Conservation (phyloP, 345 rosid species). For the Citrus unshiu region DNA sequence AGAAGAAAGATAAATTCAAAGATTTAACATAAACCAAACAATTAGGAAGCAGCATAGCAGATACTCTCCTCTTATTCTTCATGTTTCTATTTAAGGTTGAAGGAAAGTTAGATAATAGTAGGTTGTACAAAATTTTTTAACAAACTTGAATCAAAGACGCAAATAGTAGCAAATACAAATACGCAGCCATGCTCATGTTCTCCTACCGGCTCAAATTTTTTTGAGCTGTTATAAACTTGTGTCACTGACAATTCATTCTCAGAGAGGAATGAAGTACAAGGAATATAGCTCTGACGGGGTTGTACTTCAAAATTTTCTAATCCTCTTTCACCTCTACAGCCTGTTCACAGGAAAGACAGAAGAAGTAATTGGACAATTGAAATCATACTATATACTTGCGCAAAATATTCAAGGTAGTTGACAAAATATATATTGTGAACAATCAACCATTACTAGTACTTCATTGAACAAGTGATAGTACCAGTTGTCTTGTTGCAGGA, state of each 20-base stretch:
- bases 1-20: not conserved
- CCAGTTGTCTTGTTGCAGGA: not conserved
- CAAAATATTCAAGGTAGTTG: not conserved
- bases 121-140: not conserved
- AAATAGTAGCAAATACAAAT: not conserved
- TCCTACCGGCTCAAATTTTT: conserved; percentile 17
- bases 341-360: conserved; percentile 10
- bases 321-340: not conserved
- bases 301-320: not conserved
- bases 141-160: not conserved
- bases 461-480: conserved; percentile 3
- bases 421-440: not conserved
- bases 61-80: not conserved
- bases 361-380: not conserved
- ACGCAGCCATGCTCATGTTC: not conserved
- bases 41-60: not conserved
- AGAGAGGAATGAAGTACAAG: conserved; percentile 1
- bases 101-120: conserved; percentile 2
- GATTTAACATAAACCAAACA: not conserved
- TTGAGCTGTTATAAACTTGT: conserved; percentile 11
- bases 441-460: not conserved
- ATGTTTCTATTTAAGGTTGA: not conserved
- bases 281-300: conserved; percentile 15
- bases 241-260: conserved; percentile 16
- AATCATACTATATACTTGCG: not conserved